phyloP scores from a whole-genome alignment of 1,284 basidiomycete genomes.

The Gastroboletus turbinatus region DNA sequence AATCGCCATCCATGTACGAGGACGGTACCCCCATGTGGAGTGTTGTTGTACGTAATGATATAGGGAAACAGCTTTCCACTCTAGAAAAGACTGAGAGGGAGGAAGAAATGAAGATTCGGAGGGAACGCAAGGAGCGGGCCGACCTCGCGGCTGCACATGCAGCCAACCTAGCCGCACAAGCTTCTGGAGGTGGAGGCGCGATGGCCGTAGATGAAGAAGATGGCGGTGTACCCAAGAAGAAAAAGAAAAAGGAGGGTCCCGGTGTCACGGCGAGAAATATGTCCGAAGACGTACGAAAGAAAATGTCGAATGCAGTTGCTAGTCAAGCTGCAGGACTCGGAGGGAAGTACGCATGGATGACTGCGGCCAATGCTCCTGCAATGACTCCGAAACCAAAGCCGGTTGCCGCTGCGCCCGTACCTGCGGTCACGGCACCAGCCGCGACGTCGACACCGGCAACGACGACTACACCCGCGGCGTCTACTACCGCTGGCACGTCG shows the following conservation, averaged over 20 bases:
- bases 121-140: slow-evolving; percentile 72
- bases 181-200: slow-evolving; percentile 37
- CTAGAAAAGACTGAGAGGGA: slow-evolving; percentile 78
- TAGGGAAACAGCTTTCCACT: slow-evolving; percentile 70
- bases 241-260: slow-evolving; percentile 80
- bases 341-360: slow-evolving; percentile 86
- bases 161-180: slow-evolving; percentile 59
- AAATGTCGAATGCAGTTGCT: slow-evolving; percentile 86
- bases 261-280: slow-evolving; percentile 83
- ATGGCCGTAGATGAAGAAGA: slow-evolving; percentile 39
- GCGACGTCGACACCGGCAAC: slow-evolving; percentile 39
- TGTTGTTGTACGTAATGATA: slow-evolving; percentile 68
- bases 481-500: slow-evolving; percentile 24
- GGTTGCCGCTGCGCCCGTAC: slow-evolving; percentile 26
- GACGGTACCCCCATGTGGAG: slow-evolving; percentile 77
- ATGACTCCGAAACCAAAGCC: slow-evolving; percentile 49
- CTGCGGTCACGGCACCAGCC: slow-evolving; percentile 22
- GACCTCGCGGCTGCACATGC: slow-evolving; percentile 67
- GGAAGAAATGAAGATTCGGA: slow-evolving; percentile 70
- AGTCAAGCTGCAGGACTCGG: slow-evolving; percentile 80
- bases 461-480: slow-evolving; percentile 29
- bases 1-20: slow-evolving; percentile 61
- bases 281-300: slow-evolving; percentile 85
- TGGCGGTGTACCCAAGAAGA: slow-evolving; percentile 67
- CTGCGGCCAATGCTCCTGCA: slow-evolving; percentile 51